phyloP scores from a whole-genome alignment of 768 basidiomycete genomes.

The Leccinellum luteum region DNA sequence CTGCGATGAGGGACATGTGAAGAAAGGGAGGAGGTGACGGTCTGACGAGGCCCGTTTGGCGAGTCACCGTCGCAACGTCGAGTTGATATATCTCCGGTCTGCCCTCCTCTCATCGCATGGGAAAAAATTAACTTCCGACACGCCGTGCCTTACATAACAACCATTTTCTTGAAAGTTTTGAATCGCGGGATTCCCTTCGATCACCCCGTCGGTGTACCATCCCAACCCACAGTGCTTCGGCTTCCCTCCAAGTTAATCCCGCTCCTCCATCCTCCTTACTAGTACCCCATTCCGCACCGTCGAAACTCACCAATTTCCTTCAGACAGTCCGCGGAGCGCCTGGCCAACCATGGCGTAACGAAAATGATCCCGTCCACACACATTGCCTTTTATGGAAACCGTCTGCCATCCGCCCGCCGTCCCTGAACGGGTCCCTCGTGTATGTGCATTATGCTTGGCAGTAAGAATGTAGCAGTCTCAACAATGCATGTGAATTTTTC shows the following conservation, averaged over 20 bases:
- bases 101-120: slow-evolving; percentile 18
- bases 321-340: slow-evolving; percentile 20
- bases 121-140: slow-evolving; percentile 17
- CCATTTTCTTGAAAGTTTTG: not conserved
- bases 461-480: slow-evolving; percentile 10
- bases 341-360: not conserved
- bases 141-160: slow-evolving; percentile 20
- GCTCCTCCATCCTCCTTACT: not conserved
- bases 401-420: slow-evolving; percentile 12
- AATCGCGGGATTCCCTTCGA: slow-evolving; percentile 2
- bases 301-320: not conserved
- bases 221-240: slow-evolving; percentile 2
- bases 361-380: slow-evolving; percentile 10
- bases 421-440: slow-evolving; percentile 26
- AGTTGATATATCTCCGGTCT: slow-evolving; percentile 28
- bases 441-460: not conserved
- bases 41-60: not conserved
- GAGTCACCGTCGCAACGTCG: slow-evolving; percentile 23
- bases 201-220: not conserved
- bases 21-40: slow-evolving; percentile 5
- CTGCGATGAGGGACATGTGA: slow-evolving; percentile 32
- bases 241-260: slow-evolving; percentile 1
- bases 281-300: not conserved
- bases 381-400: slow-evolving; percentile 10
- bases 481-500: slow-evolving; percentile 6